Evolutionary conservation across 371 early-diverging fungal species (phyloP).

Genomic region (Mucor irregularis): DNA sequence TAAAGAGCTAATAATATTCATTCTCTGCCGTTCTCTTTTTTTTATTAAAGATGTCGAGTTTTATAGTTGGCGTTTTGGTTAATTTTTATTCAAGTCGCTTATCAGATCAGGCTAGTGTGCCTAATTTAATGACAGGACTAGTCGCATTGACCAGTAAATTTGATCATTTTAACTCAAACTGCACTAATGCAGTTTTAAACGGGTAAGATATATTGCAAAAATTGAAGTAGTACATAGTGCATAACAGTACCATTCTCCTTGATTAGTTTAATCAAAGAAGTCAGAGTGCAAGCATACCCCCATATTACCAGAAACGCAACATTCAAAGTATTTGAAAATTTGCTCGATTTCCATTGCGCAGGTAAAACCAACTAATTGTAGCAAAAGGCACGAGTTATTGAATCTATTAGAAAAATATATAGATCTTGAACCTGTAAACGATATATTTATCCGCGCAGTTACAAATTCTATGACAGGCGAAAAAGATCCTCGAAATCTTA

Average conservation of each 20-base stretch:
- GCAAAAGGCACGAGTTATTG: too few species aligned
- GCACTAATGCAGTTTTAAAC: constrained; percentile 50
- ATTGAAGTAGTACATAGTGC: neutral
- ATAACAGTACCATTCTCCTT: neutral
- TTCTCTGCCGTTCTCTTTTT: neutral
- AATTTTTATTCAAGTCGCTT: constrained; percentile 76
- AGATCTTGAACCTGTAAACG: constrained; percentile 32
- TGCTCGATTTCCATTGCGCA: constrained; percentile 32
- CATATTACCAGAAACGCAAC: constrained; percentile 51
- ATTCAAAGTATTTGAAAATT: constrained; percentile 43
- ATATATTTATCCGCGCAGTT: constrained; percentile 79
- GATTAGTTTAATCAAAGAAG: neutral
- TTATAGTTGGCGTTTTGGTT: constrained; percentile 60
- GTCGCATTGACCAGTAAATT: constrained; percentile 53
- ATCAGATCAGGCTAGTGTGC: constrained; percentile 70
- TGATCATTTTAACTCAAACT: constrained; percentile 53
- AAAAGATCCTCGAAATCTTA: constrained; percentile 95
- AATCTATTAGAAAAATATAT: too few species aligned
- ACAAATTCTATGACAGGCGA: constrained; percentile 92
- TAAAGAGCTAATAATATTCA: neutral
- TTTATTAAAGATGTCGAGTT: neutral
- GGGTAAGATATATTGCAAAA: constrained; percentile 26
- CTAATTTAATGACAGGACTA: constrained; percentile 66
- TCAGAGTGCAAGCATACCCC: constrained; percentile 57
- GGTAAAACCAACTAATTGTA: constrained; percentile 17